These are phyloP conservation scores for Mollisia scopiformis DNA, from an alignment of 2,329 filamentous ascomycete genomes.

Conservation along the genomic window DNA sequence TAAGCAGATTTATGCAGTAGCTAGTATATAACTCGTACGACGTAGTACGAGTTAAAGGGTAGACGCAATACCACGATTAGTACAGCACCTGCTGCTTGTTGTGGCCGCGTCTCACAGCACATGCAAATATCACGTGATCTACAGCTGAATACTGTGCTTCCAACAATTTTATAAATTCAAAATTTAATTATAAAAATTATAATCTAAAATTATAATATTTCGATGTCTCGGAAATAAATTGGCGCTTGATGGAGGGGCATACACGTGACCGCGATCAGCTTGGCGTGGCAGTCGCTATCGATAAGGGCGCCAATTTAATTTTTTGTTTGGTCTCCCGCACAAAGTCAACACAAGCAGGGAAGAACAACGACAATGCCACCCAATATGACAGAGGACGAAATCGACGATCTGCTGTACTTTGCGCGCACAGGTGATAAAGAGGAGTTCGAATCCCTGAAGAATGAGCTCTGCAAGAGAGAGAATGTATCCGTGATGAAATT, in stretches of 20 bases:
- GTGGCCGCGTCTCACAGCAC: too few species aligned
- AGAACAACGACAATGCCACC: slow-evolving; percentile 29
- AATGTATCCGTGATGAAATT: slow-evolving; percentile 62
- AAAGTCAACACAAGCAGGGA: neutral
- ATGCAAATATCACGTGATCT: too few species aligned
- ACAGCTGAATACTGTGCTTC: too few species aligned
- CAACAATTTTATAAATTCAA: too few species aligned
- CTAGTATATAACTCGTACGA: too few species aligned
- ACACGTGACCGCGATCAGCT: neutral
- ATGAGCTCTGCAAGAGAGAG: slow-evolving; percentile 64
- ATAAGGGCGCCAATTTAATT: slow-evolving; percentile 4
- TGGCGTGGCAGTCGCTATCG: slow-evolving; percentile 1
- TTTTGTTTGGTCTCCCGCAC: slow-evolving; percentile 2
- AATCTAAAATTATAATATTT: neutral
- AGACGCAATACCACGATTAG: too few species aligned
- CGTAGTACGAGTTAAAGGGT: too few species aligned
- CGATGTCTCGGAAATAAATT: slow-evolving; percentile 9
- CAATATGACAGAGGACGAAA: slow-evolving; percentile 72
- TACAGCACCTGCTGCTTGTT: too few species aligned
- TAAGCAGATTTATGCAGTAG: too few species aligned
- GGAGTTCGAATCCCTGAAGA: slow-evolving; percentile 65
- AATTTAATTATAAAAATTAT: neutral
- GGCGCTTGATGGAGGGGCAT: slow-evolving; percentile 4
- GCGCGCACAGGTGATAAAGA: slow-evolving; percentile 76
- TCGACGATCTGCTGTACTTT: slow-evolving; percentile 91